Evolutionary conservation across 83 land plant species (phyloP).

Genomic region (Isoetes engelmannii): DNA sequence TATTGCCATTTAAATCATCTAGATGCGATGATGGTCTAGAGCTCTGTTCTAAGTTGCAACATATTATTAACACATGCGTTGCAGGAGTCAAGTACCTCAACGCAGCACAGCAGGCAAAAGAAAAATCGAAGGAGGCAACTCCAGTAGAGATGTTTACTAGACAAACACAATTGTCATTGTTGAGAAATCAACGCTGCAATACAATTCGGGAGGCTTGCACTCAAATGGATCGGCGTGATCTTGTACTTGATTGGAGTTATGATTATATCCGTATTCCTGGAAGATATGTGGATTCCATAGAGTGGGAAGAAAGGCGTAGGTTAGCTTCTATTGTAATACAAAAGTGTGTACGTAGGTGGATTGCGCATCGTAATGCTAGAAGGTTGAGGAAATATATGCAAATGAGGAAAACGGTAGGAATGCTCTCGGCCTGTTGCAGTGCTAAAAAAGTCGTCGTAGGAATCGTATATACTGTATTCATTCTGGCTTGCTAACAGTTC

Average conservation of each 20-base stretch:
- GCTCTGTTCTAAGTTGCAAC: too few relatives aligned
- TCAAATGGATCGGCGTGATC: conserved; percentile 30
- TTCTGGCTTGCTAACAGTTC: not conserved
- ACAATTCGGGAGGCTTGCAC: conserved; percentile 27
- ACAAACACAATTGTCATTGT: conserved; percentile 20
- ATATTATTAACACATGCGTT: not conserved
- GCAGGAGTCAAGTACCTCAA: conserved; percentile 17
- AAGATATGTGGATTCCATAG: conserved; percentile 25
- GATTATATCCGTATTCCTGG: conserved; percentile 25
- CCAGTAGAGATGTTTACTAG: conserved; percentile 17
- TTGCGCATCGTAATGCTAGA: conserved; percentile 26
- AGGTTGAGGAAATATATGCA: conserved; percentile 18
- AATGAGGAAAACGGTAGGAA: conserved; percentile 21
- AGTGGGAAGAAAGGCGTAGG: conserved; percentile 27
- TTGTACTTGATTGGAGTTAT: conserved; percentile 18
- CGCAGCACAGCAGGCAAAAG: conserved; percentile 13
- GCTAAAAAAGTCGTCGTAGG: not conserved
- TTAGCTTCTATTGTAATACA: conserved; percentile 32
- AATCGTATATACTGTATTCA: not conserved
- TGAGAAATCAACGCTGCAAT: conserved; percentile 22
- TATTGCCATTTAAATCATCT: too few relatives aligned
- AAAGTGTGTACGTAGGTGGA: conserved; percentile 24
- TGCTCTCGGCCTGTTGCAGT: not conserved
- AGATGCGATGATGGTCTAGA: too few relatives aligned
- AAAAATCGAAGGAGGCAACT: not conserved